Base-by-base conservation (phyloP, 768 basidiomycete species). In the Russula brevipes region DNA sequence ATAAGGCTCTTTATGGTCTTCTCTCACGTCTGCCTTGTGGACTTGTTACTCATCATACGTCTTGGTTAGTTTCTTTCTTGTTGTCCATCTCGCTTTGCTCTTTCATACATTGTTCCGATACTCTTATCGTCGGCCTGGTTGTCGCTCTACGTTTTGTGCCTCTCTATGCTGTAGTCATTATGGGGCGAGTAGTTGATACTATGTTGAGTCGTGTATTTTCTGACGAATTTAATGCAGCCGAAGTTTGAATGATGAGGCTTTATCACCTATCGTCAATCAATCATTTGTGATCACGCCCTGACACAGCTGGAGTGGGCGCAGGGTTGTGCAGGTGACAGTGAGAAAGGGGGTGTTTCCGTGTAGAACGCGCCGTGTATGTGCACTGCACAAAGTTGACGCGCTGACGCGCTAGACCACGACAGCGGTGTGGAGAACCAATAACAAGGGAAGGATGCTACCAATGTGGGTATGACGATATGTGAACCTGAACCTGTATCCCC, bases 341-440 rank as follows among this genome's bases (percentile, higher is more conserved):
- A 36, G 41, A 60, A 64, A 60, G 51, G 59, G 63, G 58, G 44
- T n/a, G 12, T 63, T 41, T 46, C 54, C 4, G n/a, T 30, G 41
- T 56, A 41, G 39, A 50, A 49, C 16, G 41, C 50, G 36, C 42
- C 51, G 50, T 16, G 41, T 42, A 10, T 42, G 41, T 42, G 41
- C 41, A 14, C 12, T 14, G 38, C 7, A 39, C 38, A 7, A 5
- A 39, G 24, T 24, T 24, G 24, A 24, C 24, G 24, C 24, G 24
- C 1, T 24, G 24, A 24, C 24, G 24, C 24, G 24, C 24, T 24
- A 24, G 24, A 24, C 24, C 24, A 24, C 24, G 24, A 24, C 24
- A 24, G 24, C 24, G 24, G 24, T 24, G 24, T 24, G 24, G 24
- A 24, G 24, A 24, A 24, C 24, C 24, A 24, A 24, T 24, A 24